Evolutionary conservation across 352 stramenopile species (phyloP), one percentile per base, ranked within the genome.

Genomic region (Phytophthora hibernalis): DNA sequence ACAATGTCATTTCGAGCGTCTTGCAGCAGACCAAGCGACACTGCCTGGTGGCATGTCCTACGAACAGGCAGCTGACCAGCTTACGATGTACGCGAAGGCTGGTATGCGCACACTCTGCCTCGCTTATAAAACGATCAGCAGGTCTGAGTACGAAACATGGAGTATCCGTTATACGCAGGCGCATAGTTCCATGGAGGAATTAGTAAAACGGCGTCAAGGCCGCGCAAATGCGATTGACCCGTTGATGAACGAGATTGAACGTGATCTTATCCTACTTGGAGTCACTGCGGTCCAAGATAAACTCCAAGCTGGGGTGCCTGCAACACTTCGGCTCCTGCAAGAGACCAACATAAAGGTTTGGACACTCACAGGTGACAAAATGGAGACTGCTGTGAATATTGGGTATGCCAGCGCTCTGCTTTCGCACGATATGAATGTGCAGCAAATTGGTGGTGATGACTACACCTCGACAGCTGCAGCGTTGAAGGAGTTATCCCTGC

Each of bases 381-480:
- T 95, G 68, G 95, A 98, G 71, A 98, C 95, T 15, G 95, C 95
- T 20, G 91, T 98, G 44, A 98, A 98, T 59, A 98, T 98, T 70
- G 95, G 89, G n/a, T 97, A 97, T 54, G 89, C 91, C 15, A 97
- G 87, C 54, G 87, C 89, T 16, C 58, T 98, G 48, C 69, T 98
- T 21, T 82, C 79, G 13, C 80, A 90, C 55, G 65, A 81, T 10
- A 98, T 95, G 72, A 79, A 96, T 18, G 74, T 93, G 5, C 76
- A 91, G 48, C 72, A 91, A 54, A 63, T 93, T 24, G 72, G 57
- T 1, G 83, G 79, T 16, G 79, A 84, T 42, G 82, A 91, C 26
- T 90, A 87, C 61, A 56, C 76, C 0, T 83, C 82, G n/a, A 89
- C 79, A 13, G 61, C 74, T 30, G 77, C 81, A 45, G 69, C 66